Percentiles rank a stretch among this genome's conserved stretches.
These are phyloP conservation scores for Copromyces sp. DNA, from an alignment of 495 filamentous ascomycete species.

Conservation along the genomic window DNA sequence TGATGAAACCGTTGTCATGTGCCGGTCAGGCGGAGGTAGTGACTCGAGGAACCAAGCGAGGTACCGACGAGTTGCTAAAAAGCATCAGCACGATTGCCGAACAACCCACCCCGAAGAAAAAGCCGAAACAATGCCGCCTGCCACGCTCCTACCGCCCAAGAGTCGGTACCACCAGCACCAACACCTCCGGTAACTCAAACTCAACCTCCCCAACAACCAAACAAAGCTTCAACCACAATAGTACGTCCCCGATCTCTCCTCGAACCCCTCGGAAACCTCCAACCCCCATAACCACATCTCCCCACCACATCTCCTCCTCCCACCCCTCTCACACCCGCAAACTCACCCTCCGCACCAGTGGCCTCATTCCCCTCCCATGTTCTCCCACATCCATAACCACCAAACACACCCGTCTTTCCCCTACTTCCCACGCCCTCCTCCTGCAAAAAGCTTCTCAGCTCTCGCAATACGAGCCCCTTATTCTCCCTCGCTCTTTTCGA, in stretches of 20 bases:
- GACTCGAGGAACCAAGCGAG: not conserved
- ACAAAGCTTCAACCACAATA: not conserved
- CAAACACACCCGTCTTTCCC: slow-evolving; percentile 1
- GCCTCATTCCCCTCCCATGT: not conserved
- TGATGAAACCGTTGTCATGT: not conserved
- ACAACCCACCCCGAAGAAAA: not conserved
- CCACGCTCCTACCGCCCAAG: not conserved
- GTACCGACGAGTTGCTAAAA: not conserved
- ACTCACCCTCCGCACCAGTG: not conserved
- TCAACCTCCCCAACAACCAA: not conserved
- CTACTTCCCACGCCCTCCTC: slow-evolving; percentile 7
- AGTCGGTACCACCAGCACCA: not conserved
- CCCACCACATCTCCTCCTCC: not conserved
- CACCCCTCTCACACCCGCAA: not conserved
- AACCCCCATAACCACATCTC: not conserved
- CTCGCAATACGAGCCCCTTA: not conserved
- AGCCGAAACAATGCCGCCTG: not conserved
- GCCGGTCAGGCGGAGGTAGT: not conserved
- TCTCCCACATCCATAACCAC: not conserved
- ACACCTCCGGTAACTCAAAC: not conserved
- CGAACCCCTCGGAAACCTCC: not conserved
- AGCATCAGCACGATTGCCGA: not conserved
- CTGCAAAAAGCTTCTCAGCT: slow-evolving; percentile 12
- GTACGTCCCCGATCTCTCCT: not conserved
- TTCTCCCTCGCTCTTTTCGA: not conserved